Conservation (phyloP, 2,329 filamentous ascomycete genomes). For the Gremmenia infestans region DNA sequence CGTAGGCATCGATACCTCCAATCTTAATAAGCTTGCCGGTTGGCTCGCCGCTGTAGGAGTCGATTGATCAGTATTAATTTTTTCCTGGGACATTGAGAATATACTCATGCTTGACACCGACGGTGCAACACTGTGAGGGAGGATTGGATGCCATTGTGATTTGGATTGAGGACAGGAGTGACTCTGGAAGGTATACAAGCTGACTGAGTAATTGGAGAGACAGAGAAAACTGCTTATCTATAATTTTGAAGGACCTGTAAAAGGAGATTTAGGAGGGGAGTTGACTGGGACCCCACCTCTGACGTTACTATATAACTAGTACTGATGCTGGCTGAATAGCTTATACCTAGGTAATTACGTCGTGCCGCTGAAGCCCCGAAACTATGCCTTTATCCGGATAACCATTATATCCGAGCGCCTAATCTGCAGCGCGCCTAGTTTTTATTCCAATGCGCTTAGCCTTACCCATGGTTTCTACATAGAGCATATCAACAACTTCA, state of each 20-base stretch:
- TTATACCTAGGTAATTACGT: no score
- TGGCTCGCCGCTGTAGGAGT: constrained; percentile 23
- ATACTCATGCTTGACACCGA: constrained; percentile 32
- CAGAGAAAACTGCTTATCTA: background rate
- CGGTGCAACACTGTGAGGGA: constrained; percentile 30
- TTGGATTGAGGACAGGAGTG: background rate
- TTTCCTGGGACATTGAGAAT: background rate
- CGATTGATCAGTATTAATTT: constrained; percentile 2
- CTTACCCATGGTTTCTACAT: background rate
- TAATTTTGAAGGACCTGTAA: background rate
- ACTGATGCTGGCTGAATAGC: no score
- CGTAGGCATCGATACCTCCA: constrained; percentile 29
- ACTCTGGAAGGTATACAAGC: background rate
- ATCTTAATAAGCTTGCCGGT: constrained; percentile 28
- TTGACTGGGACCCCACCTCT: no score
- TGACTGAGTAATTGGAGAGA: background rate
- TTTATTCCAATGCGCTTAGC: background rate
- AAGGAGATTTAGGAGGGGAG: no score
- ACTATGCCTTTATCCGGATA: no score
- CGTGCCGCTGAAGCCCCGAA: no score
- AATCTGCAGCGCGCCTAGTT: background rate
- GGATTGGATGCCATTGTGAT: constrained; percentile 31
- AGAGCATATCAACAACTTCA: constrained; percentile 1
- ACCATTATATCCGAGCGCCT: no score
- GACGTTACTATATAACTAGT: no score